A percentile compares a stretch with the other conserved stretches of the same genome.
These are phyloP conservation scores for Entoloma clypeatum DNA, from an alignment of 1,284 basidiomycete species.

Conservation along the genomic window DNA sequence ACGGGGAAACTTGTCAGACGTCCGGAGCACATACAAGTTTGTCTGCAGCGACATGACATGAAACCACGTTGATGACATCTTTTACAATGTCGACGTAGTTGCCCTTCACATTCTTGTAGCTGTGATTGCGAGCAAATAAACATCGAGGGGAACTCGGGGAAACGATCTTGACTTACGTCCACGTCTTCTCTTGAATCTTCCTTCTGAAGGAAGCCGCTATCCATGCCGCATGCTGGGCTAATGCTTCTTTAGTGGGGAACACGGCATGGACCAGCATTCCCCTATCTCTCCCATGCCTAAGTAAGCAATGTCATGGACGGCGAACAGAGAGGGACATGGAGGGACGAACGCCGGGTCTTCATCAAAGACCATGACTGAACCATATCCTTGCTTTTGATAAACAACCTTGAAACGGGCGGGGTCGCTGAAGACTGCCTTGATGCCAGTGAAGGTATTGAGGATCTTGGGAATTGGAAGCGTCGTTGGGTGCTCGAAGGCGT, in stretches of 20 bases:
- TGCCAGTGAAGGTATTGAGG: constrained; percentile 40
- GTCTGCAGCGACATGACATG: constrained; percentile 50
- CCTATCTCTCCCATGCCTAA: constrained; percentile 23
- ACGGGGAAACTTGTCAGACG: not conserved
- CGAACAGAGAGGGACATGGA: not conserved
- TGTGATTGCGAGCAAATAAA: constrained; percentile 6
- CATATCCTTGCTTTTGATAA: constrained; percentile 32
- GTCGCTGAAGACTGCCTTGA: constrained; percentile 41
- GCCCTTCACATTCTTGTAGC: constrained; percentile 32
- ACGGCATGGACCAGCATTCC: constrained; percentile 29
- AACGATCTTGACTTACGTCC: constrained; percentile 21
- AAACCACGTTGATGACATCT: constrained; percentile 55
- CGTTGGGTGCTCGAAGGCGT: constrained; percentile 39
- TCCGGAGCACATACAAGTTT: constrained; percentile 42
- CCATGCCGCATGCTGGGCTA: constrained; percentile 29
- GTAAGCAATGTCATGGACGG: no score
- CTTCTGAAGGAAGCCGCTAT: constrained; percentile 24
- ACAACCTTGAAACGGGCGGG: constrained; percentile 35
- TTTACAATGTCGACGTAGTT: constrained; percentile 56
- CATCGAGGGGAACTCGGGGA: not conserved
- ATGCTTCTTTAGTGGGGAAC: constrained; percentile 32
- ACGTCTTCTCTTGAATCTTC: constrained; percentile 30
- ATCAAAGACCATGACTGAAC: constrained; percentile 29
- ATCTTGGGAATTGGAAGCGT: constrained; percentile 32
- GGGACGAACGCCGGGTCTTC: constrained; percentile 22